Conservation (phyloP, 495 filamentous ascomycete genomes). For the Penicillium malachiteum region DNA sequence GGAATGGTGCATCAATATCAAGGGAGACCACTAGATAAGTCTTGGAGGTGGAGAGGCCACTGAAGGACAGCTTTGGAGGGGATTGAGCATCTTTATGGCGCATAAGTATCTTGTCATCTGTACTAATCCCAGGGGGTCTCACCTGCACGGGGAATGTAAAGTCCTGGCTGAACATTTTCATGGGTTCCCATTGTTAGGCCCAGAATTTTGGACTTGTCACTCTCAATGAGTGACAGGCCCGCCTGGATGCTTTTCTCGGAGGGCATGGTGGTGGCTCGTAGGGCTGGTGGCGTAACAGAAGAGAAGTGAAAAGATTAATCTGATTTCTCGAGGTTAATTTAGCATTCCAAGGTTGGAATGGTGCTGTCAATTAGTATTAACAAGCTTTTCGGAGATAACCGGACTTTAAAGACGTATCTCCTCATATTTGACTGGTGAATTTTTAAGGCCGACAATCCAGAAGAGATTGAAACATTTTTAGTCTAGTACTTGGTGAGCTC, state of each 20-base stretch:
- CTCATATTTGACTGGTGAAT: background rate
- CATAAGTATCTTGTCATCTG: background rate
- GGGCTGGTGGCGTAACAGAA: background rate
- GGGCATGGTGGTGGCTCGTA: conserved; percentile 29
- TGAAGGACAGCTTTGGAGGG: conserved; percentile 28
- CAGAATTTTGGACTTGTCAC: conserved; percentile 33
- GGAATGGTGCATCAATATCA: conserved; percentile 56
- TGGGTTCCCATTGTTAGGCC: conserved; percentile 27
- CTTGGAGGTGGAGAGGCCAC: conserved; percentile 14
- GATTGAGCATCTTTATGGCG: conserved; percentile 28
- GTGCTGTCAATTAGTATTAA: background rate
- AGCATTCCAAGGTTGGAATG: background rate
- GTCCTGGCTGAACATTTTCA: conserved; percentile 28
- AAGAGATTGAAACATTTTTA: too few relatives aligned
- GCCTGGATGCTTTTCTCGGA: conserved; percentile 27
- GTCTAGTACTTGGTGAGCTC: background rate
- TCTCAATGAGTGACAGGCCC: conserved; percentile 33
- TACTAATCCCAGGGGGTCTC: background rate
- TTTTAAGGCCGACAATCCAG: background rate
- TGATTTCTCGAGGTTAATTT: background rate
- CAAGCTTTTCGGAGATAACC: conserved; percentile 3
- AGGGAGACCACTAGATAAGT: conserved; percentile 49
- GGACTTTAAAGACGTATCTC: background rate
- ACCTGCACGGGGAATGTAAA: conserved; percentile 32
- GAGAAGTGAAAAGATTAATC: background rate